Conservation (phyloP, 2,329 filamentous ascomycete genomes). For the Pseudocercospora cruenta region DNA sequence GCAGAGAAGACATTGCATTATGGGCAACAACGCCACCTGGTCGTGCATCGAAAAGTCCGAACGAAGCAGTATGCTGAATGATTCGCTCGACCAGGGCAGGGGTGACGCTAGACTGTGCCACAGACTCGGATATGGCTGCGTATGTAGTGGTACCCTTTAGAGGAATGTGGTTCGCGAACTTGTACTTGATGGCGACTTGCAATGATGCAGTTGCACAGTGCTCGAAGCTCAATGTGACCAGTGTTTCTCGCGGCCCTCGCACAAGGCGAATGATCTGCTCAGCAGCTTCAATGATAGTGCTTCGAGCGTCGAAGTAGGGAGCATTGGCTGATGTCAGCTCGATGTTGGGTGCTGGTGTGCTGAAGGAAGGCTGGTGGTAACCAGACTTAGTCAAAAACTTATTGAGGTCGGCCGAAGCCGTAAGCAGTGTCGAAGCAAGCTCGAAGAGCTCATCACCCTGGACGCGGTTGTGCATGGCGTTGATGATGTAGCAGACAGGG, state of each 20-base stretch:
- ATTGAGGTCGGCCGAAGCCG: constrained; percentile 9
- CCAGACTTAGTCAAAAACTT: constrained; percentile 14
- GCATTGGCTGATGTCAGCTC: constrained; percentile 10
- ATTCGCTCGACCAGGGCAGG: constrained; percentile 26
- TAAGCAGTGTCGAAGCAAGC: constrained; percentile 16
- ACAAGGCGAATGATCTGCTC: constrained; percentile 19
- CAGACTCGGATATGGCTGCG: constrained; percentile 12
- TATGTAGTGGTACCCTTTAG: constrained; percentile 16
- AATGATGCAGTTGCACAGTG: constrained; percentile 14
- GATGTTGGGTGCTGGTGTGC: constrained; percentile 9
- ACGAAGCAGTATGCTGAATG: constrained; percentile 26
- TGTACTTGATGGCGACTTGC: constrained; percentile 15
- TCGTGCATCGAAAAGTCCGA: constrained; percentile 25
- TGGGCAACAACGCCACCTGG: constrained; percentile 23
- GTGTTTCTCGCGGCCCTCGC: constrained; percentile 12
- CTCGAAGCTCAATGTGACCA: constrained; percentile 12
- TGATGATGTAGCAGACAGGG: neutral
- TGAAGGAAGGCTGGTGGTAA: constrained; percentile 10
- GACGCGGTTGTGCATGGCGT: constrained; percentile 7
- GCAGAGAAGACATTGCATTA: constrained; percentile 24
- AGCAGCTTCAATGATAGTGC: constrained; percentile 16
- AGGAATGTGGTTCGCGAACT: constrained; percentile 13
- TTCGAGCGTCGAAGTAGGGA: constrained; percentile 15
- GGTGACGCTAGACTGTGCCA: constrained; percentile 15
- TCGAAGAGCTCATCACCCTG: constrained; percentile 17